phyloP scores from a whole-genome alignment of 2,329 filamentous ascomycete species.

The Neonectria hederae region DNA sequence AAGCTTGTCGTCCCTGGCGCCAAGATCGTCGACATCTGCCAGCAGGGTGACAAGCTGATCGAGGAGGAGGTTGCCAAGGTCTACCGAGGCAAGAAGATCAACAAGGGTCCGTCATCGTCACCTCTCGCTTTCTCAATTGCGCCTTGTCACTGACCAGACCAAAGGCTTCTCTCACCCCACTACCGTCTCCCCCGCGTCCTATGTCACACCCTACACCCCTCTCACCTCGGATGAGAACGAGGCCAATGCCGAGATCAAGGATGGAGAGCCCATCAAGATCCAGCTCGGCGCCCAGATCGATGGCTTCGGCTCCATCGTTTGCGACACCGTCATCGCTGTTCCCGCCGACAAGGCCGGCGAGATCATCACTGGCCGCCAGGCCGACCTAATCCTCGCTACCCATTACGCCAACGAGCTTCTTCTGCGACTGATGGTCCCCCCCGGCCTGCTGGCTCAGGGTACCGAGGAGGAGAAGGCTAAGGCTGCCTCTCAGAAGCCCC shows the following conservation, averaged over 20 bases:
- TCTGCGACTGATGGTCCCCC: constrained; percentile 87
- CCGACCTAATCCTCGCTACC: constrained; percentile 89
- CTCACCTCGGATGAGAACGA: constrained; percentile 87
- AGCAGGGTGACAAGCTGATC: constrained; percentile 93
- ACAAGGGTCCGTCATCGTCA: constrained; percentile 74
- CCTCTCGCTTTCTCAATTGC: constrained; percentile 1
- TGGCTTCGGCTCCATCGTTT: constrained; percentile 95
- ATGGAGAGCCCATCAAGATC: constrained; percentile 92
- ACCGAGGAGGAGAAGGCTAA: constrained; percentile 97
- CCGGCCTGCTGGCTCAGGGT: constrained; percentile 83
- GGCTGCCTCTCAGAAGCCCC: constrained; percentile 82
- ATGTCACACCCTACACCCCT: constrained; percentile 96
- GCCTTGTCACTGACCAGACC: constrained; percentile 29
- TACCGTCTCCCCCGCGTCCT: constrained; percentile 92
- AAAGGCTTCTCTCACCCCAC: constrained; percentile 90
- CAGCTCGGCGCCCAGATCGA: constrained; percentile 99
- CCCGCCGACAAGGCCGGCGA: constrained; percentile 68
- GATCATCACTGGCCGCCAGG: constrained; percentile 77
- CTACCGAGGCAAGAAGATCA: constrained; percentile 97
- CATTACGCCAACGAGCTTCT: constrained; percentile 97
- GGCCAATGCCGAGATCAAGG: constrained; percentile 80
- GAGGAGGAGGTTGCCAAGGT: constrained; percentile 95
- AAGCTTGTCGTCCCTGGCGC: constrained; percentile 80
- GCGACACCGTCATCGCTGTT: constrained; percentile 85
- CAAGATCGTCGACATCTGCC: constrained; percentile 94